A percentile compares a stretch with the other conserved stretches of the same genome.
phyloP scores from a whole-genome alignment of 805 yeast genomes.

The Cyberlindnera lachancei region DNA sequence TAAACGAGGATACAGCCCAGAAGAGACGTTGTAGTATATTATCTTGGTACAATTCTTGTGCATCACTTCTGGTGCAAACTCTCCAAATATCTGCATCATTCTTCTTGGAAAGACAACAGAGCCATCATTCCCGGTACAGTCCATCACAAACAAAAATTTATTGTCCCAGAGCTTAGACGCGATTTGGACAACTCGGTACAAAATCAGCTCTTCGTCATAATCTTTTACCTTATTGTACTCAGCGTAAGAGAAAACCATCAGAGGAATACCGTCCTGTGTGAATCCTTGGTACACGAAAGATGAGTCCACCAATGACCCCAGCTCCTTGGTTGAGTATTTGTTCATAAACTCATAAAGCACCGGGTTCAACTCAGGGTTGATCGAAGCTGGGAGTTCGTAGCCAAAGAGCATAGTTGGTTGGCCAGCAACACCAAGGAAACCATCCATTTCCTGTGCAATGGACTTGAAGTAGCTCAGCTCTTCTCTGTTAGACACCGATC shows the following conservation, averaged over 20 bases:
- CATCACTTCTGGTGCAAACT: constrained; percentile 45
- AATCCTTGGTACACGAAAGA: constrained; percentile 55
- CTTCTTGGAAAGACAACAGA: constrained; percentile 19
- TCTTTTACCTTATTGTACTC: constrained; percentile 29
- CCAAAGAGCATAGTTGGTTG: constrained; percentile 50
- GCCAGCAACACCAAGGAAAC: constrained; percentile 41
- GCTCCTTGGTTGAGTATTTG: constrained; percentile 49
- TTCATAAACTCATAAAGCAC: constrained; percentile 69
- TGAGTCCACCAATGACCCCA: constrained; percentile 34
- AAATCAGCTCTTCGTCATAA: constrained; percentile 40
- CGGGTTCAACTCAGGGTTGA: constrained; percentile 42
- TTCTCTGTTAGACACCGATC: constrained; percentile 10
- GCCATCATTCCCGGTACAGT: constrained; percentile 55
- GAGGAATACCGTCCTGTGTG: constrained; percentile 67
- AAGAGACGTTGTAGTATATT: constrained; percentile 38
- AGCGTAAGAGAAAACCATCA: constrained; percentile 45
- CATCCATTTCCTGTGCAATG: constrained; percentile 38
- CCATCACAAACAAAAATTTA: constrained; percentile 54
- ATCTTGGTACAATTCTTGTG: constrained; percentile 44
- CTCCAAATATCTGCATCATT: constrained; percentile 31
- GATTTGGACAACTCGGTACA: constrained; percentile 55
- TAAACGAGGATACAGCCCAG: constrained; percentile 21
- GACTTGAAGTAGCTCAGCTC: constrained; percentile 18
- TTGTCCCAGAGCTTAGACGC: constrained; percentile 67
- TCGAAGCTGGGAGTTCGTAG: constrained; percentile 47